phyloP scores from a whole-genome alignment of 2,329 filamentous ascomycete genomes.

The Colletotrichum sp. region DNA sequence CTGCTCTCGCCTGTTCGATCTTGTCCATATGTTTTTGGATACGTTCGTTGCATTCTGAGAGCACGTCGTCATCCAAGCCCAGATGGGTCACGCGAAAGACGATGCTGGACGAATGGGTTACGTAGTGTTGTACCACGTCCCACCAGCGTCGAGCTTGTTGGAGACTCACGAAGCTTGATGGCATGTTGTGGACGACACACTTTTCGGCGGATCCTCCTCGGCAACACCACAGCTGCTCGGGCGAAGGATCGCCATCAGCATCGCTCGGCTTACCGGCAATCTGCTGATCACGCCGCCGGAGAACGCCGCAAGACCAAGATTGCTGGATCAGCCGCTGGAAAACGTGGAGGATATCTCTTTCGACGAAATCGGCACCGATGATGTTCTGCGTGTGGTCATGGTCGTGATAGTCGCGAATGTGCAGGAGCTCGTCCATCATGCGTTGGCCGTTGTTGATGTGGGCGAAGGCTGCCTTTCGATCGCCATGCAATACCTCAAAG shows the following conservation, averaged over 20 bases:
- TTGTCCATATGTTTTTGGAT: neutral
- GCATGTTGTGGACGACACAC: slow-evolving; percentile 22
- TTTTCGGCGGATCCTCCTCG: slow-evolving; percentile 13
- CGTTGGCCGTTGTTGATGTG: slow-evolving; percentile 41
- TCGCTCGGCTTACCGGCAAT: neutral
- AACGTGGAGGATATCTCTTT: slow-evolving; percentile 30
- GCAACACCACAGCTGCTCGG: slow-evolving; percentile 26
- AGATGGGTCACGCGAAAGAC: slow-evolving; percentile 18
- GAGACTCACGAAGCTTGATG: slow-evolving; percentile 24
- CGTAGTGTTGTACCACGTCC: slow-evolving; percentile 32
- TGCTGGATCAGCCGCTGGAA: slow-evolving; percentile 34
- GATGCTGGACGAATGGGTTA: slow-evolving; percentile 27
- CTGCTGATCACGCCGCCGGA: neutral
- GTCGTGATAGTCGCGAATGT: neutral
- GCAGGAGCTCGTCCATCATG: slow-evolving; percentile 38
- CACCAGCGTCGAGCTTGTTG: slow-evolving; percentile 32
- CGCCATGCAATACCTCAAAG: slow-evolving; percentile 42
- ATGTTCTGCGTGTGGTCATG: neutral
- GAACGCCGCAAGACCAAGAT: slow-evolving; percentile 29
- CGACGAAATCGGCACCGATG: slow-evolving; percentile 20
- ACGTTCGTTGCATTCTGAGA: neutral
- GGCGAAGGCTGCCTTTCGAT: slow-evolving; percentile 35
- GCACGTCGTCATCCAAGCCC: neutral
- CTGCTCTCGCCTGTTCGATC: slow-evolving; percentile 1
- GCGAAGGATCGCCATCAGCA: neutral